Evolutionary conservation across 2,329 filamentous ascomycete species (phyloP), one percentile per base, ranked within the genome.

Genomic region (Didymella segeticola): DNA sequence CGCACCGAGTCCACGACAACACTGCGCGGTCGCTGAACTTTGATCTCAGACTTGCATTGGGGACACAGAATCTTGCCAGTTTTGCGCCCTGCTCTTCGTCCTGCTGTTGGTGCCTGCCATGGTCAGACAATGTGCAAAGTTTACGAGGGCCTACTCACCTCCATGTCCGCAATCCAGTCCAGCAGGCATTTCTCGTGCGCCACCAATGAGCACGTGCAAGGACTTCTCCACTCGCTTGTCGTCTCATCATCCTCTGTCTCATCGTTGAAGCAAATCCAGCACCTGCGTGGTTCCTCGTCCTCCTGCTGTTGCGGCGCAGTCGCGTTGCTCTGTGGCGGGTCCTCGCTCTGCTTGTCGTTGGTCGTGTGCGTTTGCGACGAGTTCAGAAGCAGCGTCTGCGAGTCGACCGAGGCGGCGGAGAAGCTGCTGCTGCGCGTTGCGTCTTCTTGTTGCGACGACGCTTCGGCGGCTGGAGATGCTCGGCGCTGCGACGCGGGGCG

Each of bases 131-230:
- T 4, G 20, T 12, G 12, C 15, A 3, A 3, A 37, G 20, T 7
- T 12, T 5, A 10, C 9, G 11, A 37, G 34, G 12, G 5, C 34
- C 9, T n/a, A 23, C 34, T 37, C 20, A 37, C 34, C 76, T 97
- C 92, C 69, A 91, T 85, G 70, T 96, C 91, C n/a, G 90, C 89
- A 15, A 98, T 89, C 93, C 93, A 99, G 67, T 91, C 89, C 31
- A 98, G 81, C 61, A 98, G 82, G 72, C 93, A 96, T 56, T 86
- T 84, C 73, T 98, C 92, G 72, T 99, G 95, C 1, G 93, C 95
- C 50, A 90, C 90, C 31, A 99, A 82, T 11, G 90, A 92, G 76
- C 95, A 99, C 0, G 89, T 89, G 72, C 95, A 99, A 1, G 95
- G 93, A 48, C 89, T 90, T 37, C 91, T 87, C 93, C 95, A 99